phyloP scores from a whole-genome alignment of 2,329 filamentous ascomycete species.

The Pochonia chlamydosporia region DNA sequence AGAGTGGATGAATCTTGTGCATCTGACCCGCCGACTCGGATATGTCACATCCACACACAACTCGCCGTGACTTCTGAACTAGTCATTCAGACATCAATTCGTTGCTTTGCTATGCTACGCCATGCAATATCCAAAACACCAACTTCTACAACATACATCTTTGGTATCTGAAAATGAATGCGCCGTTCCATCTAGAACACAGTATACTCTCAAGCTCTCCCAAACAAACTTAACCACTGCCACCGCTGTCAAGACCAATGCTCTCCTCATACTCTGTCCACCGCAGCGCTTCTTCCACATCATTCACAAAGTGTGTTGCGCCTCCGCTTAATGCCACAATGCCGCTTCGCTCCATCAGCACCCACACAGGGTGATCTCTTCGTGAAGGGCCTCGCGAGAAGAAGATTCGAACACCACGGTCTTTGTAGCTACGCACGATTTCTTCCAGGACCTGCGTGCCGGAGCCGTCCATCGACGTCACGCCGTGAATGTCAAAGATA shows the following conservation, averaged over 20 bases:
- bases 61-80: too few species aligned
- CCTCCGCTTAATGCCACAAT: conserved; percentile 83
- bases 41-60: too few species aligned
- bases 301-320: conserved; percentile 67
- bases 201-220: neutral
- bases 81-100: too few species aligned
- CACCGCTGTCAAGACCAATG: conserved; percentile 19
- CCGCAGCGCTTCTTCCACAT: conserved; percentile 78
- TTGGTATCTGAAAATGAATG: neutral
- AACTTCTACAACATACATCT: neutral
- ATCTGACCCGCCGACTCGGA: too few species aligned
- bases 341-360: conserved; percentile 69
- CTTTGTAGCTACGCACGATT: conserved; percentile 77
- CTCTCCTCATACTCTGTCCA: conserved; percentile 69
- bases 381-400: conserved; percentile 55
- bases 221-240: neutral
- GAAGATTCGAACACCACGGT: conserved; percentile 70
- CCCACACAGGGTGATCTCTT: conserved; percentile 54
- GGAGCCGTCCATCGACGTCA: conserved; percentile 88
- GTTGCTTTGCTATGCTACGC: neutral
- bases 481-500: conserved; percentile 97
- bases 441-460: conserved; percentile 87
- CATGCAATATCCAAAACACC: neutral
- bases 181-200: neutral
- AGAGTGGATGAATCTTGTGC: too few species aligned